A percentile compares a stretch with the other conserved stretches of the same genome.
Evolutionary conservation across 2,329 filamentous ascomycete species (phyloP).

Genomic region (Raffaelea arxii): DNA sequence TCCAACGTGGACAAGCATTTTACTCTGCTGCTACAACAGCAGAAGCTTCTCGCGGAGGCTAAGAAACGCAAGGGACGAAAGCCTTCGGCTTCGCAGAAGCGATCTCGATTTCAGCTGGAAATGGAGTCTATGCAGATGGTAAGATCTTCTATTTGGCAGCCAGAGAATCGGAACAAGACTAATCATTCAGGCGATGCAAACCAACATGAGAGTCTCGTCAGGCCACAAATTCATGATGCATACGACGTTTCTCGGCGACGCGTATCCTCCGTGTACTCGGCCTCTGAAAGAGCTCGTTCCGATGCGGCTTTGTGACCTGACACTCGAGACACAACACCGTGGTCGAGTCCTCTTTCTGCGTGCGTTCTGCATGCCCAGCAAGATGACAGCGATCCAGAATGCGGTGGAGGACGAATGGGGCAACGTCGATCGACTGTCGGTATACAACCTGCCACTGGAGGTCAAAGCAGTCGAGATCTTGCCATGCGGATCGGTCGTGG

Average conservation of each 20-base stretch:
- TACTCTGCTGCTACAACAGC: constrained; percentile 52
- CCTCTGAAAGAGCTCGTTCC: constrained; percentile 5
- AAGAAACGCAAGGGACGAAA: constrained; percentile 4
- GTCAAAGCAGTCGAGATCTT: background rate
- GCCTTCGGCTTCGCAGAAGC: constrained; percentile 49
- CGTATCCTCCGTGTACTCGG: constrained; percentile 8
- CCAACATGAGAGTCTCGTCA: background rate
- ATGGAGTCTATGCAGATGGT: background rate
- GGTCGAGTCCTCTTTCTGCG: constrained; percentile 8
- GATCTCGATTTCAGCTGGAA: constrained; percentile 36
- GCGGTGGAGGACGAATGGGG: constrained; percentile 67
- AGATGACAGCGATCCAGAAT: constrained; percentile 4
- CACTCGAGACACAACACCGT: constrained; percentile 11
- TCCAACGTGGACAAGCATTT: background rate
- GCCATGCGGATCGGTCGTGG: constrained; percentile 11
- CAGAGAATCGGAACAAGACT: no score
- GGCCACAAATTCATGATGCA: background rate
- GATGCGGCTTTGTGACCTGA: constrained; percentile 7
- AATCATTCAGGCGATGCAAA: background rate
- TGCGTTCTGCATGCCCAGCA: constrained; percentile 4
- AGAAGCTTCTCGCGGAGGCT: constrained; percentile 52
- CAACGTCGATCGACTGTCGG: constrained; percentile 70
- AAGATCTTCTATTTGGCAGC: background rate
- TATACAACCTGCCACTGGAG: constrained; percentile 26
- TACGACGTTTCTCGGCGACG: constrained; percentile 4